Base-by-base conservation (phyloP, 2,329 filamentous ascomycete species). In the Calcarisporium arbuscula region DNA sequence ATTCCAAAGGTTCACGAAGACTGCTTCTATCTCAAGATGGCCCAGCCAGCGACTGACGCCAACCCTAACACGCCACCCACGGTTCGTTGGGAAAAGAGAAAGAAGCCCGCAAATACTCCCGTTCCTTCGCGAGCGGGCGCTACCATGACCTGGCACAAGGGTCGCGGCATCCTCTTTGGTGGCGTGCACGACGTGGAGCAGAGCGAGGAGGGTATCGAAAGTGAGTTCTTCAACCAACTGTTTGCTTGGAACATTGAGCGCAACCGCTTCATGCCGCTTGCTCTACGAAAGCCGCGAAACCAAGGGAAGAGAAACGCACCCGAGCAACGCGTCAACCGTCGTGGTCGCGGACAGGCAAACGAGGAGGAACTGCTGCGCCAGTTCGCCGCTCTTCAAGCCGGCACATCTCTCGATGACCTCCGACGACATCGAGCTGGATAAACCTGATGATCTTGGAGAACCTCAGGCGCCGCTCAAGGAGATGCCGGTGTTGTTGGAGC, bases 211-310 rank as follows among this genome's bases (percentile, higher is more conserved):
- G 88, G 85, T 4, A 94, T 98, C 46, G 90, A 98, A 35, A 94
- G 86, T 53, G 89, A 95, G 57, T 98, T 98, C 62, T 98, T 96
- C 66, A 90, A 95, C 50, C 76, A 81, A 36, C 63, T 96, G 17
- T 94, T 85, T 51, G 85, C 89, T 5, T 96, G 89, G 86, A 95
- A 94, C 53, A 80, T 95, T 43, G 92, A 96, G 51, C 77, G 90
- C 39, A 98, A 98, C 56, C 74, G 92, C 8, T 96, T 95, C 65
- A 95, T 96, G 67, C 85, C 84, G 3, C 68, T 96, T 28, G 67
- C 68, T 8, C 66, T 96, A 29, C 74, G 89, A 34, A 85, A 87
- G 47, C 76, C 86, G 3, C 79, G 87, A 18, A 66, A 72, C 15
- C 74, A 75, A 30, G 74, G 77, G 42, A 83, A 80, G 48, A 47